phyloP scores from a whole-genome alignment of 1,284 basidiomycete species.

The Phenoliferia sp. region DNA sequence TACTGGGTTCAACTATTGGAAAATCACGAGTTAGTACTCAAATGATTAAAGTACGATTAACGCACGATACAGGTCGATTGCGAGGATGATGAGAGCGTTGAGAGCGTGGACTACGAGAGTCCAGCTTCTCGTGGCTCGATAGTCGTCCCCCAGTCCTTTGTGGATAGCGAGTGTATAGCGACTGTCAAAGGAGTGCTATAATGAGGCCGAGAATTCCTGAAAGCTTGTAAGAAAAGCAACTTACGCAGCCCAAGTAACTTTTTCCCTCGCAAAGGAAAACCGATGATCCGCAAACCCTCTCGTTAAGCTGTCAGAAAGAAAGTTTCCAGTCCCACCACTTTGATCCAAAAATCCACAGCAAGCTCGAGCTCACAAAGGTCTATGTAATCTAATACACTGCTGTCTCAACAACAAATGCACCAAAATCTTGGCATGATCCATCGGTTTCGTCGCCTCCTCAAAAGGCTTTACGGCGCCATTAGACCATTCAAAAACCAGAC shows the following conservation, averaged over 20 bases:
- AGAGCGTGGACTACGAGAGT: conserved; percentile 14
- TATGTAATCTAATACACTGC: conserved; percentile 18
- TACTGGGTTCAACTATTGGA: conserved; percentile 18
- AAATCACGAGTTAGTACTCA: neutral
- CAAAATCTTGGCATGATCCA: neutral
- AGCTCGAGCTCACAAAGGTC: conserved; percentile 18
- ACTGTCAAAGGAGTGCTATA: neutral
- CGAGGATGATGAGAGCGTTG: conserved; percentile 18
- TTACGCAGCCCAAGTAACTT: conserved; percentile 19
- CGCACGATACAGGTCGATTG: conserved; percentile 24
- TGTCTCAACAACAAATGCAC: conserved; percentile 2
- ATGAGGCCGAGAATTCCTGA: neutral
- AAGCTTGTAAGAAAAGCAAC: neutral
- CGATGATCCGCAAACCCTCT: conserved; percentile 20
- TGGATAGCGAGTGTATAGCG: conserved; percentile 17
- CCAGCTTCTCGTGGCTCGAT: conserved; percentile 5
- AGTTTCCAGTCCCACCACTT: no score
- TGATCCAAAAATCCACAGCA: no score
- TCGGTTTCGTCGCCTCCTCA: neutral
- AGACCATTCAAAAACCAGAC: conserved; percentile 1
- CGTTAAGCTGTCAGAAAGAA: conserved; percentile 11
- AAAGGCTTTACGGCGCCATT: conserved; percentile 12
- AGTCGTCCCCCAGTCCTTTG: conserved; percentile 16
- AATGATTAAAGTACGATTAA: neutral
- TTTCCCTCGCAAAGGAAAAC: neutral